These are phyloP conservation scores for Kurtzmaniella quercitrusa DNA, from an alignment of 1,139 yeast genomes.

Conservation along the genomic window DNA sequence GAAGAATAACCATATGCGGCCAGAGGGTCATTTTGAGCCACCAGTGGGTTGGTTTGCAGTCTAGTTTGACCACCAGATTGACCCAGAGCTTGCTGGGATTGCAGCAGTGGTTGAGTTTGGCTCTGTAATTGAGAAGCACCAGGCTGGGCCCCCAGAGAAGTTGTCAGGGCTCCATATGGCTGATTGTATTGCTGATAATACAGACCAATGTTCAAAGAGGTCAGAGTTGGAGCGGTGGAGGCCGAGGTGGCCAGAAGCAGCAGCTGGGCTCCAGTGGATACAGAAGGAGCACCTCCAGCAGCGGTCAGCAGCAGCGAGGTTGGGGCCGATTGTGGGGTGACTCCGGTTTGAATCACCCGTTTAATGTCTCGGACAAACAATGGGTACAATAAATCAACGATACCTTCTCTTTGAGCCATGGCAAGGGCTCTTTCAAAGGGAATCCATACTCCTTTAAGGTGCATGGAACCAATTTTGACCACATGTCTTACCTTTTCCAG, in stretches of 20 bases:
- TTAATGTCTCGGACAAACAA: slow-evolving; percentile 85
- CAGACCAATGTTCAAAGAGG: slow-evolving; percentile 11
- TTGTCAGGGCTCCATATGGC: slow-evolving; percentile 11
- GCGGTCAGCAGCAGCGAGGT: slow-evolving; percentile 5
- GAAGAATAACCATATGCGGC: slow-evolving; percentile 4
- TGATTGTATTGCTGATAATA: slow-evolving; percentile 23
- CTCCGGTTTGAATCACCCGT: slow-evolving; percentile 55
- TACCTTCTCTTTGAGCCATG: slow-evolving; percentile 87
- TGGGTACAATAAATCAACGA: slow-evolving; percentile 82
- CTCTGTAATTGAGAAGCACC: slow-evolving; percentile 13
- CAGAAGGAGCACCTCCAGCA: slow-evolving; percentile 11
- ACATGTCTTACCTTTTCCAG: slow-evolving; percentile 87
- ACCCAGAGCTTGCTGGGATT: slow-evolving; percentile 9
- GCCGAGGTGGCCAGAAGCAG: slow-evolving; percentile 6
- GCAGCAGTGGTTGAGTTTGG: slow-evolving; percentile 5
- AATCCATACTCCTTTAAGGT: slow-evolving; percentile 96
- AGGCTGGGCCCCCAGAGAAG: slow-evolving; percentile 9
- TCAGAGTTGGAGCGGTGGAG: slow-evolving; percentile 6
- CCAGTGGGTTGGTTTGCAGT: slow-evolving; percentile 6
- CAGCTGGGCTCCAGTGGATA: slow-evolving; percentile 12
- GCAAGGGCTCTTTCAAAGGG: slow-evolving; percentile 91
- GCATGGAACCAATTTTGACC: slow-evolving; percentile 96
- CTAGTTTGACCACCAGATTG: slow-evolving; percentile 9
- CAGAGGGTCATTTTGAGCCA: slow-evolving; percentile 2
- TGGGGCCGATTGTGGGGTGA: slow-evolving; percentile 28